Evolutionary conservation across 2,329 filamentous ascomycete genomes (phyloP), one percentile per base, ranked within the genome.

Genomic region (Dothideomycetes sp.): DNA sequence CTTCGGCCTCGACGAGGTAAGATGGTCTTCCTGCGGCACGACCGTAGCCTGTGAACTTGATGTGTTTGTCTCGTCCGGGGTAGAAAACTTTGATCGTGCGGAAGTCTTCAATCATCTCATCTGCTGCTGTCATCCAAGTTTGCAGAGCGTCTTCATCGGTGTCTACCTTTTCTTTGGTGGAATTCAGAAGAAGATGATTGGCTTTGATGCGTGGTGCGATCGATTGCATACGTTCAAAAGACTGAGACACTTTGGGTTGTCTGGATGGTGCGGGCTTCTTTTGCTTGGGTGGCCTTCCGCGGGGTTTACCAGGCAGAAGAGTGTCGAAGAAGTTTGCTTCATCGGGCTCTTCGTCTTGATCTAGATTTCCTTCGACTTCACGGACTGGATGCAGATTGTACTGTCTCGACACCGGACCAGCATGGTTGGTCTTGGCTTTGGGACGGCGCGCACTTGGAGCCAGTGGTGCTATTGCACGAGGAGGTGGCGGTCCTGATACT

Each of bases 1-100:
- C 45, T 46, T 55, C 46, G 33, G 53, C 48, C 24, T 57, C 55
- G 15, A 62, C 40, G 6, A 55, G 19, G 8, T 50, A 41, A 16
- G 50, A 44, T 19, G 41, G 34, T 18, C 40, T 41, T 3, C 19
- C 24, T 5, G 28, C 29, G 22, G 41, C 41, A 4, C 55, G 52
- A 1, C 37, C 37, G 33, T 58, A 60, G 5, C 60, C 70, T 29
- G 65, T 62, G 41, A 74, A 72, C 25, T 62, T 48, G 22, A 67
- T 60, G 52, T 67, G 59, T 50, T 69, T 64, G 48, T 73, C 63
- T 51, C 68, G 48, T 36, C 56, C 49, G 1, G 73, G 71, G 53
- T 75, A 81, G 55, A 81, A 78, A 3, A 70, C 62, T 35, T 72
- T 68, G 46, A 77, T 77, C 8, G 68, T 69, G 6, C 71, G 66